phyloP scores from a whole-genome alignment of 257 asterid genomes.

The Verbascum thapsus region DNA sequence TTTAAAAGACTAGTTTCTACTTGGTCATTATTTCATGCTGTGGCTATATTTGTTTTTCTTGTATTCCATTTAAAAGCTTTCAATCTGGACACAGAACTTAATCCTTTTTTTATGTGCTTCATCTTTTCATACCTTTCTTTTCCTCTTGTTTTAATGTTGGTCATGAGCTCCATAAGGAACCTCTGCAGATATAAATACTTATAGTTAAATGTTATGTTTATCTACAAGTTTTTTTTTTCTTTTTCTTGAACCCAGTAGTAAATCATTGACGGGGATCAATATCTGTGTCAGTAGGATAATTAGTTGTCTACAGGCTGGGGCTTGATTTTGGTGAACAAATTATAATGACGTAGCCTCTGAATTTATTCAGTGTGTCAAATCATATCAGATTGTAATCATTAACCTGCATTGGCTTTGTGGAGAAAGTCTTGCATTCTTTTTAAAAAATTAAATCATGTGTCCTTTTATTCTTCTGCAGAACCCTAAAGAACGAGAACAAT shows the following conservation, averaged over 20 bases:
- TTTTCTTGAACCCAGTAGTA: background rate
- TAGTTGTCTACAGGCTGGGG: conserved; percentile 2
- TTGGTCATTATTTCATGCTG: conserved; percentile 6
- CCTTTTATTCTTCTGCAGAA: conserved; percentile 50
- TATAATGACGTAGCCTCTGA: conserved; percentile 4
- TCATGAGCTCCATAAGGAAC: conserved; percentile 5
- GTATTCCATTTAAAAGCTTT: conserved; percentile 5
- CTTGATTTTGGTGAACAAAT: conserved; percentile 9
- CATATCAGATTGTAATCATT: conserved; percentile 6
- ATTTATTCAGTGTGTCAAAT: conserved; percentile 14
- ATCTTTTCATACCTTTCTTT: conserved; percentile 14
- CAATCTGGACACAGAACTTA: conserved; percentile 13
- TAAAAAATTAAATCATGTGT: conserved; percentile 21
- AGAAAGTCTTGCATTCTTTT: conserved; percentile 12
- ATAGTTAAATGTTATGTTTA: conserved; percentile 12
- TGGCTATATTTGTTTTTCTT: conserved; percentile 25
- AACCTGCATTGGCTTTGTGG: conserved; percentile 4
- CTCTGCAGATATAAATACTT: background rate
- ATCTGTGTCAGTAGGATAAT: conserved; percentile 15
- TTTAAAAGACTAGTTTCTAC: conserved; percentile 8
- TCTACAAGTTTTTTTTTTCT: background rate
- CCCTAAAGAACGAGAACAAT: conserved; percentile 56
- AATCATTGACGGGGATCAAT: conserved; percentile 14
- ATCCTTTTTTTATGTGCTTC: background rate
- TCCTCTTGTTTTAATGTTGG: conserved; percentile 20